Conservation (phyloP, 805 yeast species). For the Sugiyamaella marilandica region DNA sequence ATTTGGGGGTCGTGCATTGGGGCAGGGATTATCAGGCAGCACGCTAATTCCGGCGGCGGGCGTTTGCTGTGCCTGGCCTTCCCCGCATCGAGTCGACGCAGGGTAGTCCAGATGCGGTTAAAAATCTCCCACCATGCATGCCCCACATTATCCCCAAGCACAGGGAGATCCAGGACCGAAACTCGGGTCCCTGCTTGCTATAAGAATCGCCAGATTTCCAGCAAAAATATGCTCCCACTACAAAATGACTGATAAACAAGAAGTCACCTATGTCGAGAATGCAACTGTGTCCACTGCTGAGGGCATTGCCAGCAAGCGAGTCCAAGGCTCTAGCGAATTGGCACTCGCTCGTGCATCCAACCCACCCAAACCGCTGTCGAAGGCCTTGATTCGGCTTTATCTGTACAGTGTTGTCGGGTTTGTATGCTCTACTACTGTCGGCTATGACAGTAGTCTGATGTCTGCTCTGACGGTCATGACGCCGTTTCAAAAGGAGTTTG, state of each 20-base stretch:
- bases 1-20: neutral
- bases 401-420: conserved; percentile 7
- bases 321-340: conserved; percentile 12
- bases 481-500: conserved; percentile 12
- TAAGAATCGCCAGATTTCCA: too few relatives aligned
- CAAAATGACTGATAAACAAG: neutral
- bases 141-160: neutral
- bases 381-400: neutral
- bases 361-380: conserved; percentile 12
- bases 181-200: too few relatives aligned
- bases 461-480: conserved; percentile 8
- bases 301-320: conserved; percentile 1
- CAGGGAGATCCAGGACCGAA: too few relatives aligned
- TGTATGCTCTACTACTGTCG: conserved; percentile 6
- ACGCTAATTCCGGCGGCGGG: too few relatives aligned
- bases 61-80: too few relatives aligned
- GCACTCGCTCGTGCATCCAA: conserved; percentile 8
- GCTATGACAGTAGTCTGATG: conserved; percentile 10
- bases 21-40: neutral
- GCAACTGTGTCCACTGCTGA: neutral
- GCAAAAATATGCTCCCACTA: too few relatives aligned
- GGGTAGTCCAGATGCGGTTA: neutral
- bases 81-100: neutral
- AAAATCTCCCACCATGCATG: neutral
- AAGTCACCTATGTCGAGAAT: conserved; percentile 2